phyloP scores from a whole-genome alignment of 441 rosid genomes.

The Adansonia rubrostipa region DNA sequence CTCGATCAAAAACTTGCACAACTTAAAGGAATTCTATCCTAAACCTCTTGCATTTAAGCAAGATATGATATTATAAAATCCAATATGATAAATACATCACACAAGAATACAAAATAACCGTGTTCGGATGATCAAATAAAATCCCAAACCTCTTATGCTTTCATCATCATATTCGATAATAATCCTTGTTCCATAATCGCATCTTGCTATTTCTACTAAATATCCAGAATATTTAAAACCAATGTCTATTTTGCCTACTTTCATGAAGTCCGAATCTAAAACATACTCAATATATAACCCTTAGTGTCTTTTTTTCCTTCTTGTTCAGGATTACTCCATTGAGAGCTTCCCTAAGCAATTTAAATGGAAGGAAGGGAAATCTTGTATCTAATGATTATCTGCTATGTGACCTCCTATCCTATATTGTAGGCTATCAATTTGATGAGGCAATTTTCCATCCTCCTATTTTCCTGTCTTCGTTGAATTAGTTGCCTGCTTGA shows the following conservation, averaged over 20 bases:
- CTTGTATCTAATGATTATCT: not conserved
- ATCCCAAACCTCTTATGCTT: constrained; percentile 44
- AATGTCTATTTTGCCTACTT: not conserved
- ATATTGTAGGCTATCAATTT: not conserved
- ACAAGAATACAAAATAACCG: too few species aligned
- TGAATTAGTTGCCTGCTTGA: not conserved
- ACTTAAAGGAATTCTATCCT: too few species aligned
- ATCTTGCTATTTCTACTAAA: too few species aligned
- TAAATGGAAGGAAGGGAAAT: not conserved
- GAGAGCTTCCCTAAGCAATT: not conserved
- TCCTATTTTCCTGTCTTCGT: not conserved
- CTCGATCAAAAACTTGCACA: too few species aligned
- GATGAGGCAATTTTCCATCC: not conserved
- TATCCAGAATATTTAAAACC: not conserved
- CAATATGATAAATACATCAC: too few species aligned
- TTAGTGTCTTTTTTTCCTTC: not conserved
- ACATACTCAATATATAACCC: not conserved
- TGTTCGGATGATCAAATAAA: not conserved
- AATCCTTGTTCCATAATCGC: too few species aligned
- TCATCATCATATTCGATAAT: too few species aligned
- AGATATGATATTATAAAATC: too few species aligned
- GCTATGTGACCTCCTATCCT: not conserved
- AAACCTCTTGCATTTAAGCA: too few species aligned
- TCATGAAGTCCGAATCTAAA: not conserved
- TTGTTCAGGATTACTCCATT: not conserved